These are phyloP conservation scores for Backusella sp. DNA, from an alignment of 192 early-diverging fungal genomes.

Conservation along the genomic window DNA sequence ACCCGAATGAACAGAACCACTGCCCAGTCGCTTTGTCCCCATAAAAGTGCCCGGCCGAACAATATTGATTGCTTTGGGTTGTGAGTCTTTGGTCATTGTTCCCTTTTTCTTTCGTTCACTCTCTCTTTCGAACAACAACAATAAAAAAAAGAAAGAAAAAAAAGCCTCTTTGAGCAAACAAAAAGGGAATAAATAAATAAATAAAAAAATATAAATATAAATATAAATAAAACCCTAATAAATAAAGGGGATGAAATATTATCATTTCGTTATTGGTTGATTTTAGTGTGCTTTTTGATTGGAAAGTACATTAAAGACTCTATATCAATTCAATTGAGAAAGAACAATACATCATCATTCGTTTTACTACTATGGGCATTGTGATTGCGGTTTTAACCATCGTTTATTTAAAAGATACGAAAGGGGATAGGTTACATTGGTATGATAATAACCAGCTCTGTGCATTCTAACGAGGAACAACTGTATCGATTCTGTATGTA, in stretches of 20 bases:
- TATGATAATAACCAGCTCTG: too few relatives aligned
- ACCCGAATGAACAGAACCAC: not conserved
- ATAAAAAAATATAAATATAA: too few relatives aligned
- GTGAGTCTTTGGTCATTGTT: conserved; percentile 4
- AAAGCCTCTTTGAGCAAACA: not conserved
- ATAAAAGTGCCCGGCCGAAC: not conserved
- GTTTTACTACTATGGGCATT: too few relatives aligned
- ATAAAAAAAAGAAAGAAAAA: not conserved
- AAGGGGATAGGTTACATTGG: too few relatives aligned
- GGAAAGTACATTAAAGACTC: not conserved
- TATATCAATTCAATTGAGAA: not conserved
- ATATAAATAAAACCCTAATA: not conserved
- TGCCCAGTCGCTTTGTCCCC: not conserved
- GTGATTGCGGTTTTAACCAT: too few relatives aligned
- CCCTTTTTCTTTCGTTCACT: not conserved
- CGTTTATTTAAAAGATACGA: too few relatives aligned
- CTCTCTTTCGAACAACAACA: not conserved
- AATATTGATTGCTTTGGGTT: conserved; percentile 14
- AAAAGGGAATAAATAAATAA: not conserved
- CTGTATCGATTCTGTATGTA: too few relatives aligned
- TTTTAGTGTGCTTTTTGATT: not conserved
- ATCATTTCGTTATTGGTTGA: not conserved
- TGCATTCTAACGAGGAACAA: too few relatives aligned
- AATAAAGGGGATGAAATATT: not conserved
- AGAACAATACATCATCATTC: too few relatives aligned